Evolutionary conservation across 1,284 basidiomycete species (phyloP), one percentile per base, ranked within the genome.

Genomic region (Cutaneotrichosporon spelunceum): DNA sequence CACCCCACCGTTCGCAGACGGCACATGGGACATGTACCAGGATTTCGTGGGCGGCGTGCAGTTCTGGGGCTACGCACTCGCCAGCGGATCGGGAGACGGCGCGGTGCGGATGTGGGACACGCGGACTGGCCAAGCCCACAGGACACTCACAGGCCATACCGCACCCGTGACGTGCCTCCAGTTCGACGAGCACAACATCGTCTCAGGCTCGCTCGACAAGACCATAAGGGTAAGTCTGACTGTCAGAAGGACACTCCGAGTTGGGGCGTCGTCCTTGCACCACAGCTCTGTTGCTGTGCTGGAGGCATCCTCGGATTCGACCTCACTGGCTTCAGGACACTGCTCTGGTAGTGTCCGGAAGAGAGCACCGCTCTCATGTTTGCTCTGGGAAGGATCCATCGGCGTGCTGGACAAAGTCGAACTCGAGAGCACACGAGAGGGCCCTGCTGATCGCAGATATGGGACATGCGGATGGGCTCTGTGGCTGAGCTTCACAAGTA

Each of bases 81-180:
- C 96, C 3, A 96, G 92, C 70, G 96, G 94, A 1, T 94, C 91
- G 70, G 94, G 92, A 1, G 96, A 99, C 78, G 94, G 95, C 42
- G 94, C 90, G 0, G 93, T 99, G 30, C 83, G 96, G 63, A 96
- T 99, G 92, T 99, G 96, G 96, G 96, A 99, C 75, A 96, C 99
- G 94, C 88, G 96, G 45, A 99, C 95, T 45, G 96, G 96, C 5
- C 95, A 99, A 78, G 89, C 93, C 14, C 94, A 98, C 78, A 84
- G 96, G 47, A 97, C 94, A 10, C 81, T 99, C 54, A 80, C 91
- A 26, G 96, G 95, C 7, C 96, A 99, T 77, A 97, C 92, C 1
- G 91, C 84, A 0, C 93, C 96, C 4, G 87, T 99, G 53, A 98
- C 93, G 2, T 93, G 88, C 72, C 82, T 99, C 23, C 96, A 99